These are phyloP conservation scores for Beauveria rudraprayagi DNA, from an alignment of 2,329 filamentous ascomycete genomes.

Conservation along the genomic window DNA sequence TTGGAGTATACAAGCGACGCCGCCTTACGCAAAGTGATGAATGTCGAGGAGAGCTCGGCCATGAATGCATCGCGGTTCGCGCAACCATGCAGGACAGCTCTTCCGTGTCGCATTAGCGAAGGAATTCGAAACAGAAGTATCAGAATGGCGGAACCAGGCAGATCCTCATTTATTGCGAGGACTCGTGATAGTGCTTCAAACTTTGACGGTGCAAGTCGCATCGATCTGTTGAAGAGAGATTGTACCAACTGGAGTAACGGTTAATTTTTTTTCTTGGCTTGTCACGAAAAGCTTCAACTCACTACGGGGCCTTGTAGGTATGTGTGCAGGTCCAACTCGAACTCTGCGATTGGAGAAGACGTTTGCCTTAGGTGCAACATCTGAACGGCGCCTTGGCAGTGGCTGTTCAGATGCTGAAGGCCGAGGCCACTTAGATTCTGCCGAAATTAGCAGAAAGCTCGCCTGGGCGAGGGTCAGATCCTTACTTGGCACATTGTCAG, in stretches of 20 bases:
- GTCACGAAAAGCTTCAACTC: not conserved
- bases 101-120: not conserved
- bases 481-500: constrained; percentile 6
- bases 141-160: not conserved
- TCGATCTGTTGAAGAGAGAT: constrained; percentile 2
- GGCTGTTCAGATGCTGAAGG: constrained; percentile 7
- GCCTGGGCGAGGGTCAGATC: not conserved
- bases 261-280: not conserved
- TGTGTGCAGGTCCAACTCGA: not conserved
- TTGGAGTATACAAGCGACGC: not conserved
- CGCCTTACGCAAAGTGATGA: not conserved
- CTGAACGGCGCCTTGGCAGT: constrained; percentile 4
- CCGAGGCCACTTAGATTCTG: constrained; percentile 5
- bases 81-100: not conserved
- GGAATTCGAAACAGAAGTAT: not conserved
- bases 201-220: not conserved
- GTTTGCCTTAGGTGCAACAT: not conserved
- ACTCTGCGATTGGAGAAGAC: not conserved
- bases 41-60: not conserved
- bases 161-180: not conserved
- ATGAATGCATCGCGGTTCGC: not conserved
- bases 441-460: not conserved
- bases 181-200: not conserved
- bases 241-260: not conserved
- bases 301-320: constrained; percentile 1